These are phyloP conservation scores for Calonectria fujianensis DNA, from an alignment of 2,329 filamentous ascomycete species.

Conservation along the genomic window DNA sequence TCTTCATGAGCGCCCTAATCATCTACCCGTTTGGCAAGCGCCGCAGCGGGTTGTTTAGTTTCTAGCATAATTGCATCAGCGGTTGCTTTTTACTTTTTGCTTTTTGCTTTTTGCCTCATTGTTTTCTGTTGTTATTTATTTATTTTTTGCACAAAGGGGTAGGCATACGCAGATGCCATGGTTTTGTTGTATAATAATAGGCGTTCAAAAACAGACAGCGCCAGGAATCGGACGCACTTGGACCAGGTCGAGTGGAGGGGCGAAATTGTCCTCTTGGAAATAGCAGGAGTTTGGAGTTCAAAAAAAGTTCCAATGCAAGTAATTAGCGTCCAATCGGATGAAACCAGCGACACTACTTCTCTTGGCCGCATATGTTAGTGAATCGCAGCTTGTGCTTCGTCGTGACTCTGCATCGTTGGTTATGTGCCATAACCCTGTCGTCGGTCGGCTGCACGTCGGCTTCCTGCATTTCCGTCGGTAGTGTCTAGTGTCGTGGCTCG, in stretches of 20 bases:
- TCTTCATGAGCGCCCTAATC: constrained; percentile 69
- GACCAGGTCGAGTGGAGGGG: background rate
- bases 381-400: constrained; percentile 10
- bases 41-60: constrained; percentile 70
- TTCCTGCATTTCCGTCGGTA: constrained; percentile 20
- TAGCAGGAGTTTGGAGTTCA: constrained; percentile 5
- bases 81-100: background rate
- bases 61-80: constrained; percentile 54
- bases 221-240: background rate
- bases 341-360: background rate
- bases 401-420: background rate
- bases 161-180: constrained; percentile 3
- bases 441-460: constrained; percentile 32
- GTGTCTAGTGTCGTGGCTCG: constrained; percentile 1
- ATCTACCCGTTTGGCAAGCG: constrained; percentile 71
- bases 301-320: background rate
- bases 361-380: background rate
- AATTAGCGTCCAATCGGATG: constrained; percentile 13
- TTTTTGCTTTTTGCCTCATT: background rate
- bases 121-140: background rate
- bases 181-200: constrained; percentile 4
- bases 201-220: constrained; percentile 4
- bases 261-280: constrained; percentile 10
- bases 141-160: background rate
- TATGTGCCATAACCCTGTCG: background rate